phyloP scores from a whole-genome alignment of 192 early-diverging fungal species.

The Diversispora epigaea region DNA sequence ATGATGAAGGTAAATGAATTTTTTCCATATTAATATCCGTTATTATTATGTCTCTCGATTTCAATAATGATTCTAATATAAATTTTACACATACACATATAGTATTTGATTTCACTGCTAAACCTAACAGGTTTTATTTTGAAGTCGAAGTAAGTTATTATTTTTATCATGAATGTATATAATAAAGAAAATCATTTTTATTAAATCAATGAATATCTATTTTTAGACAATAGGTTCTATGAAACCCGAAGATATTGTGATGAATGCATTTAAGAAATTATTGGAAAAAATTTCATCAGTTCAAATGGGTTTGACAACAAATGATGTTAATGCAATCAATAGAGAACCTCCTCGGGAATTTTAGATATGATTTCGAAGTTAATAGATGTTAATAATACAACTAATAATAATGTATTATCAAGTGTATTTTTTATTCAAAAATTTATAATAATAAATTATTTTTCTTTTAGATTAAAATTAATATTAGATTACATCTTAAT shows the following conservation, averaged over 20 bases:
- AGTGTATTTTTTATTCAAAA: too few species aligned
- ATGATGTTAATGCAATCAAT: not conserved
- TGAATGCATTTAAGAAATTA: constrained; percentile 66
- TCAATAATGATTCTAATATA: too few species aligned
- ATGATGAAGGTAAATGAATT: constrained; percentile 46
- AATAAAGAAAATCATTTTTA: not conserved
- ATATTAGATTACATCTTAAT: too few species aligned
- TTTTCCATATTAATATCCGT: not conserved
- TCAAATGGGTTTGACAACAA: constrained; percentile 56
- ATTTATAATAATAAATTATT: too few species aligned
- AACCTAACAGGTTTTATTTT: constrained; percentile 77
- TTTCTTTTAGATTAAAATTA: too few species aligned
- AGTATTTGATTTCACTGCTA: constrained; percentile 79
- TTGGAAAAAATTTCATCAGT: constrained; percentile 72
- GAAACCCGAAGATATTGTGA: constrained; percentile 69
- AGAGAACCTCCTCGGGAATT: not conserved
- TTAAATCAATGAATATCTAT: not conserved
- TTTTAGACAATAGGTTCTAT: constrained; percentile 70
- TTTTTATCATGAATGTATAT: constrained; percentile 11
- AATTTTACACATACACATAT: not conserved
- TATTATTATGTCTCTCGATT: not conserved
- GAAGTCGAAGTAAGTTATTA: constrained; percentile 58
- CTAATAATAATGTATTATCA: too few species aligned
- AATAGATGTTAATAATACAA: too few species aligned
- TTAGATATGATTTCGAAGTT: not conserved